phyloP scores from a whole-genome alignment of 2,329 filamentous ascomycete species.

The Diaporthe sp. region DNA sequence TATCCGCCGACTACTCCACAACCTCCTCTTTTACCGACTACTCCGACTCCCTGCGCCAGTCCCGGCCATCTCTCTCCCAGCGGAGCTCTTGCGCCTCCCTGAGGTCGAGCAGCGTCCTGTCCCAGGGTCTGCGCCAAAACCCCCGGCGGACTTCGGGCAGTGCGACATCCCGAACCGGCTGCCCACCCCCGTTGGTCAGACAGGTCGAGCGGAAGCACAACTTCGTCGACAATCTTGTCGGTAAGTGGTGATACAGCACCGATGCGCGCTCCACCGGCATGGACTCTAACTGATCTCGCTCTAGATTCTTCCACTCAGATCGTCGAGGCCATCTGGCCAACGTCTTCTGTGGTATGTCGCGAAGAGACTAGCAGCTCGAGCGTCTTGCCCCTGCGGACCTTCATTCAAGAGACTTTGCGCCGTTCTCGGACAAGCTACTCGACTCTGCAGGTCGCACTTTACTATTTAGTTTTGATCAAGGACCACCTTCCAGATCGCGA shows the following conservation, averaged over 20 bases:
- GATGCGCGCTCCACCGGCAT: slow-evolving; percentile 35
- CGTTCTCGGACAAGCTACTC: slow-evolving; percentile 97
- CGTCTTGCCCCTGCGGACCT: slow-evolving; percentile 89
- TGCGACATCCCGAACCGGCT: slow-evolving; percentile 64
- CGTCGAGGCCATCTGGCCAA: slow-evolving; percentile 96
- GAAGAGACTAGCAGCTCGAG: slow-evolving; percentile 78
- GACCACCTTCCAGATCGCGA: slow-evolving; percentile 85
- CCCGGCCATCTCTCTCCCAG: slow-evolving; percentile 44
- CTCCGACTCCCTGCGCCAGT: slow-evolving; percentile 55
- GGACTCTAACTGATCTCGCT: slow-evolving; percentile 40
- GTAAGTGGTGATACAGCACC: slow-evolving; percentile 69
- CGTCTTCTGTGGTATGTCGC: slow-evolving; percentile 83
- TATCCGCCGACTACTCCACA: slow-evolving; percentile 72
- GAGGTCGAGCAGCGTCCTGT: slow-evolving; percentile 52
- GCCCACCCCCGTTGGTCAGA: slow-evolving; percentile 81
- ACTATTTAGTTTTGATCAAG: slow-evolving; percentile 95
- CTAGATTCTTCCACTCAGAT: slow-evolving; percentile 97
- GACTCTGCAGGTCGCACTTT: slow-evolving; percentile 94
- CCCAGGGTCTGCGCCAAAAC: slow-evolving; percentile 73
- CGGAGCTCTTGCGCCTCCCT: slow-evolving; percentile 47
- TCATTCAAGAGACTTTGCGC: slow-evolving; percentile 96
- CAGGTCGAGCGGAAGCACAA: slow-evolving; percentile 93
- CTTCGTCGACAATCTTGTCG: slow-evolving; percentile 97
- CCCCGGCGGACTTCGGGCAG: slow-evolving; percentile 68
- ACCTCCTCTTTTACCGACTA: slow-evolving; percentile 65